Conservation (phyloP, 106 monocot genomes). For the Allium sativum region DNA sequence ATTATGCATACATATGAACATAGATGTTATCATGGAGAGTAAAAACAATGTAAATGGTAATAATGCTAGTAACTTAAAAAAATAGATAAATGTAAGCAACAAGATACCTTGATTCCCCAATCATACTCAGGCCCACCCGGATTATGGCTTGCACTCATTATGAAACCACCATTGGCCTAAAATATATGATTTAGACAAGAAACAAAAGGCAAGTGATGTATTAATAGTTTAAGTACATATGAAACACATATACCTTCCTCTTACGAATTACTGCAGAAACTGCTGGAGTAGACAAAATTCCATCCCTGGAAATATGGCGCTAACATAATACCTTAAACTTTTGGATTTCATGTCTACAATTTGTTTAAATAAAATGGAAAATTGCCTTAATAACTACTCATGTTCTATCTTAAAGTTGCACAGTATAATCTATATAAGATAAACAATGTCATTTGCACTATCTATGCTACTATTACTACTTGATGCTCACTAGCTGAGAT, state of each 20-base stretch:
- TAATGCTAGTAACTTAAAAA: no score
- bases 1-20: slow-evolving; percentile 1
- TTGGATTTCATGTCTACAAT: no score
- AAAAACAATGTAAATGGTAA: not conserved
- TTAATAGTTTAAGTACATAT: no score
- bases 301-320: slow-evolving; percentile 47
- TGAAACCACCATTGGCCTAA: slow-evolving; percentile 97
- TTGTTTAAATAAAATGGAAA: no score
- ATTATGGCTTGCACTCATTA: slow-evolving; percentile 99
- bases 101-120: slow-evolving; percentile 92
- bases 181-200: slow-evolving; percentile 1
- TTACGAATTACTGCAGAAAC: slow-evolving; percentile 96
- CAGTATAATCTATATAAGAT: no score
- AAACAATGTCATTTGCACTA: no score
- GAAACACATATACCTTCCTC: slow-evolving; percentile 35
- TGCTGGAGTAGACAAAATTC: slow-evolving; percentile 91
- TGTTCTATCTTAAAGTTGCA: no score
- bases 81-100: not conserved
- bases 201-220: not conserved
- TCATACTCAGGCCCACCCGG: slow-evolving; percentile 99
- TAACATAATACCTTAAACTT: no score
- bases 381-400: no score
- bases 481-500: no score
- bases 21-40: not conserved
- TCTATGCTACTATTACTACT: no score